phyloP scores from a whole-genome alignment of 1,284 basidiomycete species.

The Ustilago curta region DNA sequence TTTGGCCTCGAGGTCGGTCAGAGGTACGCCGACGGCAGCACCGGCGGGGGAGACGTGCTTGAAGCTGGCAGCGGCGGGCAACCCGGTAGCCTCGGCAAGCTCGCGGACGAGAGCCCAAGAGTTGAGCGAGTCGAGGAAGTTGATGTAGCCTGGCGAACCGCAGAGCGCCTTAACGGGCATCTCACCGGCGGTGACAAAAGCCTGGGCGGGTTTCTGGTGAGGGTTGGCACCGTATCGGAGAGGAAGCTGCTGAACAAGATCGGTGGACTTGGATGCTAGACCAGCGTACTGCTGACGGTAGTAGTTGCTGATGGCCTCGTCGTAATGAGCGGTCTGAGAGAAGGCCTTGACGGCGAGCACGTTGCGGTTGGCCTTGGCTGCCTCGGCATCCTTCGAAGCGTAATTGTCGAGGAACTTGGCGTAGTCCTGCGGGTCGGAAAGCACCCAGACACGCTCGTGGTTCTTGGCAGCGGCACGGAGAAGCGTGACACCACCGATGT shows the following conservation, averaged over 20 bases:
- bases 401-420: slow-evolving; percentile 80
- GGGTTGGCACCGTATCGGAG: slow-evolving; percentile 98
- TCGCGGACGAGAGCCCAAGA: slow-evolving; percentile 97
- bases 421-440: slow-evolving; percentile 96
- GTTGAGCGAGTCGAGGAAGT: slow-evolving; percentile 97
- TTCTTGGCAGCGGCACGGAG: slow-evolving; percentile 99
- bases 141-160: slow-evolving; percentile 98
- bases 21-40: slow-evolving; percentile 77
- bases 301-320: slow-evolving; percentile 94
- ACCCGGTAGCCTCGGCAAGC: slow-evolving; percentile 80
- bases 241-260: slow-evolving; percentile 75
- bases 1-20: slow-evolving; percentile 87
- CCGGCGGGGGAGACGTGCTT: slow-evolving; percentile 99
- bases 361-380: slow-evolving; percentile 77
- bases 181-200: slow-evolving; percentile 88
- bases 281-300: slow-evolving; percentile 96
- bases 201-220: slow-evolving; percentile 98
- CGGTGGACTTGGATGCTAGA: slow-evolving; percentile 70
- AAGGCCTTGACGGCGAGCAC: slow-evolving; percentile 96
- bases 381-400: slow-evolving; percentile 72
- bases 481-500: slow-evolving; percentile 98
- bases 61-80: slow-evolving; percentile 98
- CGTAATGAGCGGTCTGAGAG: slow-evolving; percentile 93
- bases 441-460: slow-evolving; percentile 79
- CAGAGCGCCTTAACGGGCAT: slow-evolving; percentile 94